Evolutionary conservation across 2,329 filamentous ascomycete species (phyloP).

Genomic region (Bipolaris bicolor): DNA sequence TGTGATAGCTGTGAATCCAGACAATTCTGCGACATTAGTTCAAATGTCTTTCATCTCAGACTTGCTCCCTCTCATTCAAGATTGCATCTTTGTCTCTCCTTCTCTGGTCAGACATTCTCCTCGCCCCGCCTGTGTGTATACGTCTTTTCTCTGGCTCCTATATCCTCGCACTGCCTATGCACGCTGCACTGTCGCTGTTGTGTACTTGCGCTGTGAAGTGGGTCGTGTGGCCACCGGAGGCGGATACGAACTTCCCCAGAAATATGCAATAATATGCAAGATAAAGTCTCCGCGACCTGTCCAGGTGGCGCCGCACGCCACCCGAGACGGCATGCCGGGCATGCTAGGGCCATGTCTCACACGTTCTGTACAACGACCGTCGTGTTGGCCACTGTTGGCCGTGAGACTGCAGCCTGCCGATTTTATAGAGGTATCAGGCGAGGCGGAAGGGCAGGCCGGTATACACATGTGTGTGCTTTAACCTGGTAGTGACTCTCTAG

Average conservation of each 20-base stretch:
- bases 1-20: not conserved
- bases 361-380: conserved; percentile 15
- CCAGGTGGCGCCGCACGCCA: conserved; percentile 11
- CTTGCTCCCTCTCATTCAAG: not conserved
- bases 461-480: not conserved
- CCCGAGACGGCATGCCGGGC: not conserved
- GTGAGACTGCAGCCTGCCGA: conserved; percentile 5
- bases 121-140: not conserved
- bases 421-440: not conserved
- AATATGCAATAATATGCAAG: conserved; percentile 12
- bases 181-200: conserved; percentile 22
- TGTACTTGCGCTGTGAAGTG: conserved; percentile 22
- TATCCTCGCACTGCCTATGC: conserved; percentile 11
- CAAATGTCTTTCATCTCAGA: conserved; percentile 5
- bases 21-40: conserved; percentile 6
- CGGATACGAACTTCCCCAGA: conserved; percentile 31
- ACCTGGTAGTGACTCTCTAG: not conserved
- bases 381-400: conserved; percentile 9
- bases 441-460: not conserved
- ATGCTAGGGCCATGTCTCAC: conserved; percentile 15
- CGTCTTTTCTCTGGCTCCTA: not conserved
- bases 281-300: conserved; percentile 23
- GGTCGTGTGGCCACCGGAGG: conserved; percentile 18
- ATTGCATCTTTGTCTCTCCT: not conserved
- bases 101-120: not conserved